Percentiles rank a stretch among this genome's conserved stretches.
Evolutionary conservation across 2,329 filamentous ascomycete genomes (phyloP).

Genomic region (Macrophomina tecta): DNA sequence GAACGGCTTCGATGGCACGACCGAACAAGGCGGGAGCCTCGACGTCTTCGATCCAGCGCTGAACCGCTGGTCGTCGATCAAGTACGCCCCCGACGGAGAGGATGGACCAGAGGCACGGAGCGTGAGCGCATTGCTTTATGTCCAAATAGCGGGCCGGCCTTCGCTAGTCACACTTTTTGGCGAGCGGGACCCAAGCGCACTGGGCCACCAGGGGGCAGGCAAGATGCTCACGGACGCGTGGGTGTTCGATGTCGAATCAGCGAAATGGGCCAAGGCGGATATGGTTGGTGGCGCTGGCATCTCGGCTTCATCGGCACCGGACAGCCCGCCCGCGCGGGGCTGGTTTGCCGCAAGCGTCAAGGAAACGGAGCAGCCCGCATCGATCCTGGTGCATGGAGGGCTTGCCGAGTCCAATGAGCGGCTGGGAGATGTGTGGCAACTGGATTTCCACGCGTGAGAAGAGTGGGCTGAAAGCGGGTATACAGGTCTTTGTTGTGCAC

Average conservation of each 20-base stretch:
- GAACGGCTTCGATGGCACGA: conserved; percentile 76
- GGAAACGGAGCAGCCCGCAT: conserved; percentile 39
- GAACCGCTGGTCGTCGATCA: conserved; percentile 50
- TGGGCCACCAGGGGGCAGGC: conserved; percentile 61
- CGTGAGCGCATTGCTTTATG: conserved; percentile 54
- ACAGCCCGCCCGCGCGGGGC: conserved; percentile 51
- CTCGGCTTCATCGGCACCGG: conserved; percentile 13
- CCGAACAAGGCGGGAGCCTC: conserved; percentile 72
- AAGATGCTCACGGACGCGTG: conserved; percentile 63
- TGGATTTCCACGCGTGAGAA: conserved; percentile 39
- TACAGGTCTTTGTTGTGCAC: background rate
- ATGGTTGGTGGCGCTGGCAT: conserved; percentile 34
- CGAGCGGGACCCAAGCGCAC: conserved; percentile 58
- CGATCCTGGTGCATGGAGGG: conserved; percentile 57
- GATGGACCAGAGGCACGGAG: conserved; percentile 57
- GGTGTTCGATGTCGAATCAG: conserved; percentile 49
- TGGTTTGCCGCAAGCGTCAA: conserved; percentile 61
- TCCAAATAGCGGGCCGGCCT: conserved; percentile 44
- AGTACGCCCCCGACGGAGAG: conserved; percentile 51
- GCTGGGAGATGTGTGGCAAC: conserved; percentile 57
- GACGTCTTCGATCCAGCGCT: conserved; percentile 61
- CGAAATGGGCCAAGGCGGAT: conserved; percentile 43
- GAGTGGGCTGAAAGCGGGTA: background rate
- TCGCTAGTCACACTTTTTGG: conserved; percentile 60
- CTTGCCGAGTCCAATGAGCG: conserved; percentile 60